These are phyloP conservation scores for Stentor roeselii DNA, from an alignment of 73 alveolate genomes.

Conservation along the genomic window DNA sequence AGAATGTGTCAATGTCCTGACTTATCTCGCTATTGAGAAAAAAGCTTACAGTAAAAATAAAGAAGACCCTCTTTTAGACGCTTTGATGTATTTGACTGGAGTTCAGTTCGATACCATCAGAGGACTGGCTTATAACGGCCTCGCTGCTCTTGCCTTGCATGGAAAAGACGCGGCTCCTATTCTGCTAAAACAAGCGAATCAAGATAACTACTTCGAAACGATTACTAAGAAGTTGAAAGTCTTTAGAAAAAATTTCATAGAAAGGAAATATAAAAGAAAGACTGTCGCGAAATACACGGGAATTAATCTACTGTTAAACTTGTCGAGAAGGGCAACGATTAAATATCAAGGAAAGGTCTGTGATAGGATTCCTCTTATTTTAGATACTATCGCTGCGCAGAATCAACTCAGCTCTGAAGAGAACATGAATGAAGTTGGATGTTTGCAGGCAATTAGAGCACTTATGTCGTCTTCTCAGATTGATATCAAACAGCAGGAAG, in stretches of 20 bases:
- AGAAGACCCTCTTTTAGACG: constrained; percentile 8
- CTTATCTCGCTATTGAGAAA: constrained; percentile 13
- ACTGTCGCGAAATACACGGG: constrained; percentile 22
- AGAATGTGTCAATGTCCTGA: constrained; percentile 25
- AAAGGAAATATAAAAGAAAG: background rate
- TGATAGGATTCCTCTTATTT: constrained; percentile 23
- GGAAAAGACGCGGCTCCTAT: constrained; percentile 13
- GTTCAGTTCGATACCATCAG: background rate
- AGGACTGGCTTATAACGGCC: constrained; percentile 27
- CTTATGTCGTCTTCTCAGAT: constrained; percentile 19
- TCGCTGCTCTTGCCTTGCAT: constrained; percentile 23
- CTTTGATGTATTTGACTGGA: constrained; percentile 11
- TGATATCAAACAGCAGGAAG: constrained; percentile 16
- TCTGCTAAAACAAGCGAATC: constrained; percentile 15
- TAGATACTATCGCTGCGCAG: constrained; percentile 15
- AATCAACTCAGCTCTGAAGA: background rate
- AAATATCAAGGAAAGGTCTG: constrained; percentile 13
- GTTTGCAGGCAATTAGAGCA: constrained; percentile 29
- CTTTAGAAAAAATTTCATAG: background rate
- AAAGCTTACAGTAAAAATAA: background rate
- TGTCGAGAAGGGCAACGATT: background rate
- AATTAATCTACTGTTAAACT: background rate
- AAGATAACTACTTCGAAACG: background rate
- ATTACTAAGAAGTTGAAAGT: background rate
- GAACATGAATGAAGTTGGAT: constrained; percentile 30